Conservation (phyloP, 2,329 filamentous ascomycete genomes). For the Phaeophleospora eucalypticola region DNA sequence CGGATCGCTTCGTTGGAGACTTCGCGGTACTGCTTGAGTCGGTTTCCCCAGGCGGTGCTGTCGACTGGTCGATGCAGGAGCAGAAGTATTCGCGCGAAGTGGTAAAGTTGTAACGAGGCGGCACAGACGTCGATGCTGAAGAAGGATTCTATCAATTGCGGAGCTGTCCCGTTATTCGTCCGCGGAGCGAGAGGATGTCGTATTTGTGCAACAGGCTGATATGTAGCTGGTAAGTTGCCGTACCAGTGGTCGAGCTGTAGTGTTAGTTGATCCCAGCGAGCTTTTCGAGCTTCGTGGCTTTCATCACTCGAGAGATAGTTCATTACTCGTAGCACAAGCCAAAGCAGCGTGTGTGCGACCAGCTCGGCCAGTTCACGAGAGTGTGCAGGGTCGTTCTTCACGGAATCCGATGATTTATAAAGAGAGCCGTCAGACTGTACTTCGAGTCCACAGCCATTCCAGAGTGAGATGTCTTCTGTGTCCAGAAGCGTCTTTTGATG, state of each 20-base stretch:
- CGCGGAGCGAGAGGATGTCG: conserved; percentile 20
- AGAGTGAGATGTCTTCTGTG: conserved; percentile 57
- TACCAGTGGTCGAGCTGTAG: conserved; percentile 59
- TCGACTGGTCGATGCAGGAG: conserved; percentile 55
- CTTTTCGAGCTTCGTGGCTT: conserved; percentile 34
- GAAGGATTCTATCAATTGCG: conserved; percentile 52
- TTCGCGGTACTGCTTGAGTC: conserved; percentile 52
- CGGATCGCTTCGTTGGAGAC: conserved; percentile 51
- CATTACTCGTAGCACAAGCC: conserved; percentile 61
- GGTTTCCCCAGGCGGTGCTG: conserved; percentile 42
- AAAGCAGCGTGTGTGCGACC: conserved; percentile 60
- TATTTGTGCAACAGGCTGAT: conserved; percentile 51
- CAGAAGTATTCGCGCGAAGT: conserved; percentile 60
- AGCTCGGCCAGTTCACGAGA: conserved; percentile 33
- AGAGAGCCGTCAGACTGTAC: conserved; percentile 49
- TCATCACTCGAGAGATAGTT: conserved; percentile 58
- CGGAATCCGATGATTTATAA: conserved; percentile 43
- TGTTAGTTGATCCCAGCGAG: conserved; percentile 50
- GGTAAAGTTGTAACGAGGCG: conserved; percentile 61
- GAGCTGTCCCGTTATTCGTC: conserved; percentile 4
- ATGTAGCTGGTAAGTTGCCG: conserved; percentile 56
- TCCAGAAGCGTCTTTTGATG: conserved; percentile 57
- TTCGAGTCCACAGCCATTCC: conserved; percentile 60
- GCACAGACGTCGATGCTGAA: conserved; percentile 61
- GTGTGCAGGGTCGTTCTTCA: conserved; percentile 51